A percentile compares a stretch with the other conserved stretches of the same genome.
phyloP scores from a whole-genome alignment of 2,329 filamentous ascomycete species.

The Neocucurbitaria cava region DNA sequence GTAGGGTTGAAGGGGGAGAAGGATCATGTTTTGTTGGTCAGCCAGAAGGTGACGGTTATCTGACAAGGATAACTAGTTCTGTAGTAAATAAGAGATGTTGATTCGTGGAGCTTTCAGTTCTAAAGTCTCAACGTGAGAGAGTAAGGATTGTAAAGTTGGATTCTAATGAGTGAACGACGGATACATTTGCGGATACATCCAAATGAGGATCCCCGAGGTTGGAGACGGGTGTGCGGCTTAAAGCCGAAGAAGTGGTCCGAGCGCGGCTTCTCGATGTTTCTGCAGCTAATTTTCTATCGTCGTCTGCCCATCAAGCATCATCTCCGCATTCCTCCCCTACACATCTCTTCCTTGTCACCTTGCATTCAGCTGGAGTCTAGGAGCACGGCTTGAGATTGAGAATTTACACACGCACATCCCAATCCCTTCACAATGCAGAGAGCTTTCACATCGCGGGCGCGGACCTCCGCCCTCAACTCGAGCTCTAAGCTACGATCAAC shows the following conservation, averaged over 20 bases:
- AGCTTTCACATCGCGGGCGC: conserved; percentile 80
- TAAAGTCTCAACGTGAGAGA: too few species aligned
- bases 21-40: conserved; percentile 17
- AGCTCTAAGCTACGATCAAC: conserved; percentile 58
- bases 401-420: conserved; percentile 24
- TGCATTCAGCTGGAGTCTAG: conserved; percentile 47
- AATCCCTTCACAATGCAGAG: conserved; percentile 80
- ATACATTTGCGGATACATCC: neutral
- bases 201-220: too few species aligned
- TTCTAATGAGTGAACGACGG: neutral
- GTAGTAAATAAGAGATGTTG: neutral
- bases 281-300: conserved; percentile 1
- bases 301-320: conserved; percentile 3
- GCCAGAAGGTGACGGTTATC: neutral
- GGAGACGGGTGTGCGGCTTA: conserved; percentile 4
- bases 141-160: too few species aligned
- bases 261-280: conserved; percentile 20
- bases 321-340: conserved; percentile 29
- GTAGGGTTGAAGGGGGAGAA: conserved; percentile 7
- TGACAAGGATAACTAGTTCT: neutral
- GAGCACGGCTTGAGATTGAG: conserved; percentile 40
- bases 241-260: conserved; percentile 16
- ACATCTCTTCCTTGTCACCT: conserved; percentile 38
- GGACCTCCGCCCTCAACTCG: conserved; percentile 80
- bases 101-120: too few species aligned